phyloP scores from a whole-genome alignment of 208 protist genomes.

The Leishmania turanica region DNA sequence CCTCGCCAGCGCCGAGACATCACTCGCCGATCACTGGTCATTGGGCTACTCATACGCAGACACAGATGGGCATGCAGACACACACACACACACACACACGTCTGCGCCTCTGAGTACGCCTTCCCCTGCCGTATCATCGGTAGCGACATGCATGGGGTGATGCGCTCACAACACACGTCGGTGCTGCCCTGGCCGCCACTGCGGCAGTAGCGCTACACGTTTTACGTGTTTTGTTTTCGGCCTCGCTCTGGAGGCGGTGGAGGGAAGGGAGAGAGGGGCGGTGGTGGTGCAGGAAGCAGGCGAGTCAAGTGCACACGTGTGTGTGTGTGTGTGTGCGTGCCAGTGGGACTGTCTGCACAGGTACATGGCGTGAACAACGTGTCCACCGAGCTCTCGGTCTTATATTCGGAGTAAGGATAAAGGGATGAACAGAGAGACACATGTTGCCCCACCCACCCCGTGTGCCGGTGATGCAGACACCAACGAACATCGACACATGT shows the following conservation, averaged over 20 bases:
- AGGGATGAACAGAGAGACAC: neutral
- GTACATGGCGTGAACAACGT: neutral
- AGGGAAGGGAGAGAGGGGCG: neutral
- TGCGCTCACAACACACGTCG: neutral
- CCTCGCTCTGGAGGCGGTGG: neutral
- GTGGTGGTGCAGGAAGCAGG: neutral
- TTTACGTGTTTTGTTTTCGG: neutral
- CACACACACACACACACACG: neutral
- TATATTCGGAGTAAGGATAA: neutral
- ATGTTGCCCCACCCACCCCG: too few relatives aligned
- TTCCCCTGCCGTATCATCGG: neutral
- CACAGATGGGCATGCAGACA: neutral
- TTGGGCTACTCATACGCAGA: neutral
- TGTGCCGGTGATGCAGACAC: neutral
- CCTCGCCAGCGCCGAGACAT: neutral
- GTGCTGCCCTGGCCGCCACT: neutral
- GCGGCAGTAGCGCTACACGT: neutral
- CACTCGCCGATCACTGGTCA: neutral
- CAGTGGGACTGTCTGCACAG: neutral
- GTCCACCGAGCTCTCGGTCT: neutral
- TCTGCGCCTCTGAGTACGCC: neutral
- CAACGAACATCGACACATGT: neutral
- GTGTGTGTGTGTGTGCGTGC: neutral
- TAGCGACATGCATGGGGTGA: neutral
- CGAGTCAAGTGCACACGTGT: neutral